phyloP scores from a whole-genome alignment of 176 grass and related monocot species.

The Urochloa ruziziensis region DNA sequence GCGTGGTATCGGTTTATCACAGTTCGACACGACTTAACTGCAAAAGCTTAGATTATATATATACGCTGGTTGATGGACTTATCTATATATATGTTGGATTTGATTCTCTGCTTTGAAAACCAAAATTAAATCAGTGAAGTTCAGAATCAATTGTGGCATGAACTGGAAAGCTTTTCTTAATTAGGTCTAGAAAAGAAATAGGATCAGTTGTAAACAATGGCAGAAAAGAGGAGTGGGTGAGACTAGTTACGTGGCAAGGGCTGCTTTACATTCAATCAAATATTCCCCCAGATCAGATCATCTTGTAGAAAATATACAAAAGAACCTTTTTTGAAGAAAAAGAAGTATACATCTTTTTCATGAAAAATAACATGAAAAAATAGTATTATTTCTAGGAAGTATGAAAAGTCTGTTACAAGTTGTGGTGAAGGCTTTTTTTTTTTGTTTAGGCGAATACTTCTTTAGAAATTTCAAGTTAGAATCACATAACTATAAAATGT shows the following conservation, averaged over 20 bases:
- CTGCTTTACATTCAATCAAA: slow-evolving; percentile 39
- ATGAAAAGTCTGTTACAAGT: not conserved
- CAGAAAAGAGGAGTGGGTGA: not conserved
- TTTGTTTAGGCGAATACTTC: not conserved
- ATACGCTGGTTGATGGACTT: not conserved
- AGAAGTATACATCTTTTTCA: not conserved
- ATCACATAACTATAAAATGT: not conserved
- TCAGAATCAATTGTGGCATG: slow-evolving; percentile 3
- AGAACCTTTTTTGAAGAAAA: not conserved
- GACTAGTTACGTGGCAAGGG: slow-evolving; percentile 28
- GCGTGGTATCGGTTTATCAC: slow-evolving; percentile 12
- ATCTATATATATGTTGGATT: not conserved
- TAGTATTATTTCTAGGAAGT: not conserved
- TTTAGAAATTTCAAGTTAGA: not conserved
- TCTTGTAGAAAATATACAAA: slow-evolving; percentile 11
- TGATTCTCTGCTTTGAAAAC: slow-evolving; percentile 9
- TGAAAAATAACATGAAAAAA: not conserved
- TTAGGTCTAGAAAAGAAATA: slow-evolving; percentile 14
- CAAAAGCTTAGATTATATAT: not conserved
- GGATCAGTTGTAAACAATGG: slow-evolving; percentile 18
- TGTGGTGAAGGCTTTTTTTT: not conserved
- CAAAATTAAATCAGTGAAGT: not conserved
- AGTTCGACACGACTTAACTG: slow-evolving; percentile 19
- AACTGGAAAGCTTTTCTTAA: slow-evolving; percentile 7
- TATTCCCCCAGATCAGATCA: slow-evolving; percentile 33